These are phyloP conservation scores for Grifola frondosa DNA, from an alignment of 1,284 basidiomycete genomes.

Conservation along the genomic window DNA sequence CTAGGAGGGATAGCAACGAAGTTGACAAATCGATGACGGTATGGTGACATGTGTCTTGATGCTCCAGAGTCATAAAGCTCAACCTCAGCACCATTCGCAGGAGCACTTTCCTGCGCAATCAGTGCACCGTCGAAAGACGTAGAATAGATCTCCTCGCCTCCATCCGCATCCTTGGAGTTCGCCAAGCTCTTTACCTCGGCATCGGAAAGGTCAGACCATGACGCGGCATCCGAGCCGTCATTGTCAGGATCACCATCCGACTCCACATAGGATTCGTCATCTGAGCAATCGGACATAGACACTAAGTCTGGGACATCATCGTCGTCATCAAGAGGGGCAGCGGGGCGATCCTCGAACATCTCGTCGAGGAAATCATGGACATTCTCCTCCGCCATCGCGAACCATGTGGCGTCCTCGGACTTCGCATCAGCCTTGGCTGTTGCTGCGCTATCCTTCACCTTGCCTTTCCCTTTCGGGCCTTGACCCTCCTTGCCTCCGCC, in stretches of 20 bases:
- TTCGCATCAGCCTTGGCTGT: slow-evolving; percentile 1
- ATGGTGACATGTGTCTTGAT: slow-evolving; percentile 40
- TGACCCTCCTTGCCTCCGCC: slow-evolving; percentile 32
- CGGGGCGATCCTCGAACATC: background rate
- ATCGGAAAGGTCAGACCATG: too few species aligned
- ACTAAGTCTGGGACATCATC: slow-evolving; percentile 4
- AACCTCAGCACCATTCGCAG: background rate
- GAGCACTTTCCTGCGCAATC: slow-evolving; percentile 1
- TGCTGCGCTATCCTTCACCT: slow-evolving; percentile 13
- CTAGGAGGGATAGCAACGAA: slow-evolving; percentile 28
- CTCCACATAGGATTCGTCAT: too few species aligned
- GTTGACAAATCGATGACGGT: slow-evolving; percentile 31
- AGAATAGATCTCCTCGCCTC: too few species aligned
- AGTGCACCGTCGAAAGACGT: slow-evolving; percentile 4
- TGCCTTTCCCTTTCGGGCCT: slow-evolving; percentile 18
- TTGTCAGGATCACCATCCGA: background rate
- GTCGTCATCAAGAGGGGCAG: background rate
- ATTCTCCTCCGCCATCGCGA: slow-evolving; percentile 7
- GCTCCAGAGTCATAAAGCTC: slow-evolving; percentile 39
- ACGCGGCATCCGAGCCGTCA: too few species aligned
- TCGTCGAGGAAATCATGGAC: too few species aligned
- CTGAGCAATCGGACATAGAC: background rate
- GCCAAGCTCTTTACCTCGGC: too few species aligned
- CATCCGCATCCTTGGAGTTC: too few species aligned
- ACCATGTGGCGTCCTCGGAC: slow-evolving; percentile 7